Percentiles rank a stretch among this genome's conserved stretches.
These are phyloP conservation scores for Cutaneotrichosporon cavernicola DNA, from an alignment of 1,284 basidiomycete genomes.

Conservation along the genomic window DNA sequence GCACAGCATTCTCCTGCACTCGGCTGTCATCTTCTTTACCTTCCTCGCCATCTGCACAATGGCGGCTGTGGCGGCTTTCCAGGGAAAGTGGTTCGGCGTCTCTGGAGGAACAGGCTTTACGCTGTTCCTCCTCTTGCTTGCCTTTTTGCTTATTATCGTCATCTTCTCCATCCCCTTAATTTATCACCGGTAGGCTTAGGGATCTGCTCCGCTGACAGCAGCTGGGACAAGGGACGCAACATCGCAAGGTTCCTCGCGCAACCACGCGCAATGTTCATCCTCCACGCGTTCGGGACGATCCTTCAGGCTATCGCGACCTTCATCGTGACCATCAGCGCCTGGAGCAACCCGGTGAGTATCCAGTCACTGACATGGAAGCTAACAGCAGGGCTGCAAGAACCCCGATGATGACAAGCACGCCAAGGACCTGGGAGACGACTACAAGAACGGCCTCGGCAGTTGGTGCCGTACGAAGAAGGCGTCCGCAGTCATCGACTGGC, in stretches of 20 bases:
- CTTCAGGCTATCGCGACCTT: slow-evolving; percentile 72
- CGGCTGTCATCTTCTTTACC: slow-evolving; percentile 66
- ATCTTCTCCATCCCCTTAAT: slow-evolving; percentile 73
- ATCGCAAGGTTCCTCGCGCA: slow-evolving; percentile 76
- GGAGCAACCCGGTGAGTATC: slow-evolving; percentile 25
- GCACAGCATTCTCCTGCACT: slow-evolving; percentile 15
- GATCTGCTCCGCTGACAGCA: slow-evolving; percentile 13
- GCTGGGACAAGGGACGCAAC: slow-evolving; percentile 67
- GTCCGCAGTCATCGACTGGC: slow-evolving; percentile 79
- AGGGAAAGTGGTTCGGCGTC: slow-evolving; percentile 75
- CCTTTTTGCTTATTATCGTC: slow-evolving; percentile 69
- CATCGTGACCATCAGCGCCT: slow-evolving; percentile 43
- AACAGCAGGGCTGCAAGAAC: slow-evolving; percentile 70
- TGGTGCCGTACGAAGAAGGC: slow-evolving; percentile 91
- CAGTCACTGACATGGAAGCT: slow-evolving; percentile 26
- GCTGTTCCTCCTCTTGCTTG: slow-evolving; percentile 72
- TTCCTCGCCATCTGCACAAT: slow-evolving; percentile 85
- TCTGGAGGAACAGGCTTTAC: slow-evolving; percentile 85
- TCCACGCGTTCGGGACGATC: slow-evolving; percentile 65
- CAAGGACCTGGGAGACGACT: slow-evolving; percentile 66
- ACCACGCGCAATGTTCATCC: slow-evolving; percentile 74
- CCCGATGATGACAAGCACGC: slow-evolving; percentile 58
- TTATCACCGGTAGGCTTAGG: slow-evolving; percentile 66
- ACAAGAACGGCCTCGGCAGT: slow-evolving; percentile 64
- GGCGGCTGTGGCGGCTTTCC: slow-evolving; percentile 78